Percentiles rank a stretch among this genome's conserved stretches.
phyloP scores from a whole-genome alignment of 169 alveolate genomes.

The Ichthyophthirius multifiliis region DNA sequence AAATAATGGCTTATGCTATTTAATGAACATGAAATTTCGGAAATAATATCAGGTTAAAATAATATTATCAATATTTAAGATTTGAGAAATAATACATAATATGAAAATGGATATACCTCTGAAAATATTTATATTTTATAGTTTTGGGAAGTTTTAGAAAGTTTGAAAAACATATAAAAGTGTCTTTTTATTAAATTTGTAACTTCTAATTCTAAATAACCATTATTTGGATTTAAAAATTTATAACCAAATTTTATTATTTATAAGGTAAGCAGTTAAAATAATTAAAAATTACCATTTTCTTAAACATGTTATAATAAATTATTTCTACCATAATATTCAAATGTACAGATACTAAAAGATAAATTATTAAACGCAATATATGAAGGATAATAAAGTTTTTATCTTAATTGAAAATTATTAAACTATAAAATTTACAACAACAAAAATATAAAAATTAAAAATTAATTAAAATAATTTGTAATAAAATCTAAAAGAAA shows the following conservation, averaged over 20 bases:
- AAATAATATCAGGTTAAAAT: constrained; percentile 69
- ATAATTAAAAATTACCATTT: background rate
- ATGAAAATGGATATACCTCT: constrained; percentile 54
- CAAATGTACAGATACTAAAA: background rate
- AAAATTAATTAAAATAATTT: no score
- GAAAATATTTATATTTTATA: constrained; percentile 44
- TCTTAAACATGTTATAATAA: constrained; percentile 7
- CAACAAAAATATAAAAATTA: no score
- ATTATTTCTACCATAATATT: constrained; percentile 3
- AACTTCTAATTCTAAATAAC: constrained; percentile 79
- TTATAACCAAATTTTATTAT: constrained; percentile 61
- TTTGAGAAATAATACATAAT: constrained; percentile 53
- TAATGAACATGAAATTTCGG: constrained; percentile 71
- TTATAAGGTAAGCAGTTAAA: constrained; percentile 1
- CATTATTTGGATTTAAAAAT: constrained; percentile 71
- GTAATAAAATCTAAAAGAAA: no score
- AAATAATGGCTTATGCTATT: constrained; percentile 55
- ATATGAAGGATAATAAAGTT: background rate
- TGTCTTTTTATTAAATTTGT: constrained; percentile 64
- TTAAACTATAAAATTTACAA: no score
- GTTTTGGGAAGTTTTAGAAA: constrained; percentile 72
- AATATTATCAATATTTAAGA: constrained; percentile 68
- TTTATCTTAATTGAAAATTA: background rate
- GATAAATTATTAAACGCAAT: background rate
- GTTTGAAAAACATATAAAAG: constrained; percentile 59